Evolutionary conservation across 768 basidiomycete species (phyloP).

Genomic region (Ramaria rubella): DNA sequence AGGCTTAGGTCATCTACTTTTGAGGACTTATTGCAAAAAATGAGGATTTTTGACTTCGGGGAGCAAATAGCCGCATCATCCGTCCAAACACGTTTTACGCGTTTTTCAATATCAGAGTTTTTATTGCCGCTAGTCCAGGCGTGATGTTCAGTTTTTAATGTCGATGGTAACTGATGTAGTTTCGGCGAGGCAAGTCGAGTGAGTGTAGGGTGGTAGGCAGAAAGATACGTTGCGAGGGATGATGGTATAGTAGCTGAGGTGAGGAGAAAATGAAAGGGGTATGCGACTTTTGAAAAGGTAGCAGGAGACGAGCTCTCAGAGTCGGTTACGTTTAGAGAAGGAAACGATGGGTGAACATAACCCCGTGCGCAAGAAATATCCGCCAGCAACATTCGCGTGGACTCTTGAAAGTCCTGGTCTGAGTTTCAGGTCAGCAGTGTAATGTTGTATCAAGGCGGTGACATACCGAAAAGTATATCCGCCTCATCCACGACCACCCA

Average conservation of each 20-base stretch:
- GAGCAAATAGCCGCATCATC: constrained; percentile 42
- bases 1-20: constrained; percentile 58
- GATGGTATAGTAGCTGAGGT: constrained; percentile 85
- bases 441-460: not conserved
- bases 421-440: constrained; percentile 1
- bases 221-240: constrained; percentile 60
- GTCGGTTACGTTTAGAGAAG: constrained; percentile 13
- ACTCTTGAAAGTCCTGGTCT: constrained; percentile 80
- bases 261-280: constrained; percentile 77
- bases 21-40: constrained; percentile 76
- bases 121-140: constrained; percentile 76
- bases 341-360: constrained; percentile 32
- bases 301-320: constrained; percentile 17
- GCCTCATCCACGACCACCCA: constrained; percentile 93
- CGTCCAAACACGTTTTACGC: constrained; percentile 69
- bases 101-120: constrained; percentile 69
- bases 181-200: constrained; percentile 75
- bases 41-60: constrained; percentile 56
- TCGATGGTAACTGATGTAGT: constrained; percentile 70
- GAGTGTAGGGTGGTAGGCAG: constrained; percentile 52
- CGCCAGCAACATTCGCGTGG: constrained; percentile 62
- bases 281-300: constrained; percentile 27
- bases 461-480: constrained; percentile 78
- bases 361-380: constrained; percentile 63
- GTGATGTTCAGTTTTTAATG: constrained; percentile 66